Percentiles rank a stretch among this genome's conserved stretches.
Conservation (phyloP, 257 asterid species). For the Scutellaria barbata region DNA sequence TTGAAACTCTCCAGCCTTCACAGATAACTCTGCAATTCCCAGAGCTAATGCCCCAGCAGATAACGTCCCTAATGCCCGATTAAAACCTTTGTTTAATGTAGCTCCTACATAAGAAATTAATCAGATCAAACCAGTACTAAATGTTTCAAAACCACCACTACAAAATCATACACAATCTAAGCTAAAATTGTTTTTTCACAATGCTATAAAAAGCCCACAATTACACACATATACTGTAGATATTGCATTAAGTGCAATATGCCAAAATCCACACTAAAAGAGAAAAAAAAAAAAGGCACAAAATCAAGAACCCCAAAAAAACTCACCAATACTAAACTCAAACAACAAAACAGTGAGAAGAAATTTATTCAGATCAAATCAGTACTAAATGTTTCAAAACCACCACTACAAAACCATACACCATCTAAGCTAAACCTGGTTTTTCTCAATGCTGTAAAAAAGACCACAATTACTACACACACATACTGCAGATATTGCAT, state of each 20-base stretch:
- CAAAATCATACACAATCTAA: not conserved
- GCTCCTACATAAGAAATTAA: constrained; percentile 57
- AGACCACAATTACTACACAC: no score
- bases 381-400: no score
- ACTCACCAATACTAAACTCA: not conserved
- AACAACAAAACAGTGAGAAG: not conserved
- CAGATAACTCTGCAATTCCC: constrained; percentile 70
- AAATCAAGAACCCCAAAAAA: not conserved
- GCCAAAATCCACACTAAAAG: no score
- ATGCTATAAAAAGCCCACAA: no score
- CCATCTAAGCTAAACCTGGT: not conserved
- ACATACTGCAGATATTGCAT: no score
- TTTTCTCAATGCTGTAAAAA: no score
- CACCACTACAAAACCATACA: not conserved
- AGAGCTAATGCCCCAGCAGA: constrained; percentile 88
- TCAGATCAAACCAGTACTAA: not conserved
- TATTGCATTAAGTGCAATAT: no score
- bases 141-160: not conserved
- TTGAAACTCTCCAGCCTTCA: constrained; percentile 58
- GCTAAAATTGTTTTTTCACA: not conserved
- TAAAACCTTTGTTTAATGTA: constrained; percentile 85
- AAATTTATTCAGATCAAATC: not conserved
- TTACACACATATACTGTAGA: no score
- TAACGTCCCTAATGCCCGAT: constrained; percentile 87
- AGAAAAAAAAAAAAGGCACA: no score